Percentiles rank a stretch among this genome's conserved stretches.
phyloP scores from a whole-genome alignment of 257 asterid species.

The Cordia subcordata region DNA sequence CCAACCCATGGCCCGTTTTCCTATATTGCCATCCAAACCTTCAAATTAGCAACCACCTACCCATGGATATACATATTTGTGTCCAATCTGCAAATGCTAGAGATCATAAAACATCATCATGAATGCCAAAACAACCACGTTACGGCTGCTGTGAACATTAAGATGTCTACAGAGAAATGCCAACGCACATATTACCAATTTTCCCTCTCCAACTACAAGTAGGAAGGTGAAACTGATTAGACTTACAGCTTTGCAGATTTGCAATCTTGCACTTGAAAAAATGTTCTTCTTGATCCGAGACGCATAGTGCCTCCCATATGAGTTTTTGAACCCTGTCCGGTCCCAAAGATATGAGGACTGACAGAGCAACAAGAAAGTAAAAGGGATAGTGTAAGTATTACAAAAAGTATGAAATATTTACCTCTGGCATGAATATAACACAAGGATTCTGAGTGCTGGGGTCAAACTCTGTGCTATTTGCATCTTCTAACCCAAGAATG shows the following conservation, averaged over 20 bases:
- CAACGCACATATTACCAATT: too few relatives aligned
- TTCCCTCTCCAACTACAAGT: neutral
- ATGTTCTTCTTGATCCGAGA: conserved; percentile 44
- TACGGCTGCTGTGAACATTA: too few relatives aligned
- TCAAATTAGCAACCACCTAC: too few relatives aligned
- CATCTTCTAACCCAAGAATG: conserved; percentile 28
- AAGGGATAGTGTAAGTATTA: neutral
- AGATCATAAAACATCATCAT: too few relatives aligned
- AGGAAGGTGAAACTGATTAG: neutral
- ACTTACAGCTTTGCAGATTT: conserved; percentile 39
- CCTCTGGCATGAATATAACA: conserved; percentile 51
- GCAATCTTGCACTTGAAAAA: conserved; percentile 33
- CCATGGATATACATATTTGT: too few relatives aligned
- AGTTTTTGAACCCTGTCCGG: conserved; percentile 39
- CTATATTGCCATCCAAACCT: too few relatives aligned
- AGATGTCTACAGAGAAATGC: too few relatives aligned
- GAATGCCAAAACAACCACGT: too few relatives aligned
- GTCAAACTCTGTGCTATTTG: conserved; percentile 38
- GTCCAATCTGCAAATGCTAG: too few relatives aligned
- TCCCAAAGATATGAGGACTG: neutral
- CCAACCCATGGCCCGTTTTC: too few relatives aligned
- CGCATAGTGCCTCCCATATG: conserved; percentile 57
- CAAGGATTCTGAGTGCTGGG: conserved; percentile 38
- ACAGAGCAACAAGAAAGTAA: neutral
- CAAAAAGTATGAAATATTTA: neutral